phyloP scores from a whole-genome alignment of 2,329 filamentous ascomycete genomes.

The Pseudocercospora cruenta region DNA sequence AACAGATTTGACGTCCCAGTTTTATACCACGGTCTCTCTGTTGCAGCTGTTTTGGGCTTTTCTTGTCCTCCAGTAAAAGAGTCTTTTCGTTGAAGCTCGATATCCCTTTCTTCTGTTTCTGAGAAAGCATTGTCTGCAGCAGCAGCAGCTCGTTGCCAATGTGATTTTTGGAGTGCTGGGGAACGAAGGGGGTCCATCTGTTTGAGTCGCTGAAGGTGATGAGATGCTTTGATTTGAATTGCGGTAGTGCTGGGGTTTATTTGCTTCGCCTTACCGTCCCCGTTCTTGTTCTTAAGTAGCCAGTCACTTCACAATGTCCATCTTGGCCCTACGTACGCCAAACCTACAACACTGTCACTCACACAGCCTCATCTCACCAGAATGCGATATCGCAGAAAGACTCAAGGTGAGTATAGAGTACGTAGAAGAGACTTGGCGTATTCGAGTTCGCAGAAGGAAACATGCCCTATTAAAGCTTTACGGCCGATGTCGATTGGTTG shows the following conservation, averaged over 20 bases:
- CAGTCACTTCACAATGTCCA: too few relatives aligned
- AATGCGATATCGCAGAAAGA: too few relatives aligned
- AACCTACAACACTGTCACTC: background rate
- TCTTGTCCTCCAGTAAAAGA: background rate
- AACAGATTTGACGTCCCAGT: too few relatives aligned
- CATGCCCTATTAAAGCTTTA: too few relatives aligned
- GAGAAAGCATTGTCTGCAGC: background rate
- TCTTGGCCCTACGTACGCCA: background rate
- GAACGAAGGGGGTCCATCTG: background rate
- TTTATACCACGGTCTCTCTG: too few relatives aligned
- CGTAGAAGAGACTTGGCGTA: background rate
- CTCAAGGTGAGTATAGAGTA: background rate
- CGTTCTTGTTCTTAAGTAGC: too few relatives aligned
- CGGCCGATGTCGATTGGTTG: too few relatives aligned
- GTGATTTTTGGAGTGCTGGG: background rate
- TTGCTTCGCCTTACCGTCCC: background rate
- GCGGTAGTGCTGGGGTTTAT: background rate
- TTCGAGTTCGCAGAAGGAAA: background rate
- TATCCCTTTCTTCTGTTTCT: background rate
- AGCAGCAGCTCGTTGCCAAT: background rate
- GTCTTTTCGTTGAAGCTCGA: background rate
- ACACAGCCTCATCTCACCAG: too few relatives aligned
- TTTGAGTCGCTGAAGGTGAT: background rate
- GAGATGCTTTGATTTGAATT: background rate
- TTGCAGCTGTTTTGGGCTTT: too few relatives aligned